Base-by-base conservation (phyloP, 208 protist species). In the Leishmania braziliensis region DNA sequence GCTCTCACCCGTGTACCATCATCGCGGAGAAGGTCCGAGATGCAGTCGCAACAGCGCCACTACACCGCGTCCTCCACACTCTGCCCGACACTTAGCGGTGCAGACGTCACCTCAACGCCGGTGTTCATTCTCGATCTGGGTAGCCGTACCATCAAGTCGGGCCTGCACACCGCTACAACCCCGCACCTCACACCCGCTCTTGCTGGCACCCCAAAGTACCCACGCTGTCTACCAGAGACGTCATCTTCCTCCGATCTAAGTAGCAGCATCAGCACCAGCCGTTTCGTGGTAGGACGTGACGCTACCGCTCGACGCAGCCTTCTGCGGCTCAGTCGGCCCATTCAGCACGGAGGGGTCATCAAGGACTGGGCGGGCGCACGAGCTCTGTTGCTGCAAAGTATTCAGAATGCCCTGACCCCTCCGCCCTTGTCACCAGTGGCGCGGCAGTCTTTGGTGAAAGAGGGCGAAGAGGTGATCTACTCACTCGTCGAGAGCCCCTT, bases 401-500 rank as follows among this genome's bases (percentile, higher is more conserved):
- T 89, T 9, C 36, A 77, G 10, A 60, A 58, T 39, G 74, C 75
- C 23, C 65, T 85, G 36, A 53, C 43, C 33, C 58, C 63, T 50
- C 60, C 66, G 23, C 9, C 10, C 29, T 78, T 43, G 56, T 29
- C 66, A 0, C 36, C 39, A 20, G 26, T 3, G 75, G 48, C 6
- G 48, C 70, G n/a, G 20, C 48, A 4, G n/a, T 23, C 36, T 2
- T 48, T 66, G 16, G 36, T 51, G 14, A 54, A 46, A 12, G 79
- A 83, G 8, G 29, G 51, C 9, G 36, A 54, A 26, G 73, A 79
- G 3, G 85, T 75, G 23, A 54, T 88, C 36, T 69, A 89, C 77
- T 84, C 89, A 18, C 77, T 89, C 48, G 88, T 95, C 5, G 94
- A 97, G 71, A 77, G 85, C 39, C 90, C 92, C 14, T 88, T 95